Evolutionary conservation across 345 rosid genomes (phyloP).

Genomic region (Salix dunnii): DNA sequence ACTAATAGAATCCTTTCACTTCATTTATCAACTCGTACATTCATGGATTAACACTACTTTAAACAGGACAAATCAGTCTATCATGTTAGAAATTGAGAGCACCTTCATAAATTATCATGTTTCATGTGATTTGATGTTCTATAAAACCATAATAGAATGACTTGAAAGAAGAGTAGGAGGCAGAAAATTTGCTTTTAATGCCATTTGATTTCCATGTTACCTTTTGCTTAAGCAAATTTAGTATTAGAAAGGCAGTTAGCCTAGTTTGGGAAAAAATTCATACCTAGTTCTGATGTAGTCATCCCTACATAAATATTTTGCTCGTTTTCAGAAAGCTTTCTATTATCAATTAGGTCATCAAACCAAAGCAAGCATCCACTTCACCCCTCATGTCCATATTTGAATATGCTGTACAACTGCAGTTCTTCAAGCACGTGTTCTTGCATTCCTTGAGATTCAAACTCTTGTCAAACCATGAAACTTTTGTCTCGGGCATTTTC

Average conservation of each 20-base stretch:
- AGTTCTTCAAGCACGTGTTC: neutral
- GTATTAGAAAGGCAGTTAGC: too few species aligned
- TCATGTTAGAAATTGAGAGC: neutral
- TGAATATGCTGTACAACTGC: neutral
- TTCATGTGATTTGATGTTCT: neutral
- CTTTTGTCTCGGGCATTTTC: constrained; percentile 2
- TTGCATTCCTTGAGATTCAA: neutral
- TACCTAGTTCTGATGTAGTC: constrained; percentile 1
- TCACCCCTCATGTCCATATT: neutral
- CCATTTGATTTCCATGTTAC: neutral
- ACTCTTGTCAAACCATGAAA: neutral
- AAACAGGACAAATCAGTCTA: neutral
- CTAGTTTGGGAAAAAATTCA: neutral
- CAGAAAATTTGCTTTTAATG: neutral
- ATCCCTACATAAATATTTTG: neutral
- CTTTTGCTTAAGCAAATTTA: neutral
- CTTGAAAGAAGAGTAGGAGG: neutral
- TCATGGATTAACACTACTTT: too few species aligned
- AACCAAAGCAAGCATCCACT: neutral
- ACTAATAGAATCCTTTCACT: too few species aligned
- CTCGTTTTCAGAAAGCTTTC: neutral
- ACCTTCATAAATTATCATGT: too few species aligned
- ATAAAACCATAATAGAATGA: neutral
- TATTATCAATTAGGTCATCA: neutral
- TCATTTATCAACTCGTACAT: too few species aligned